Base-by-base conservation (phyloP, 768 basidiomycete species). In the Kwoniella europaea region DNA sequence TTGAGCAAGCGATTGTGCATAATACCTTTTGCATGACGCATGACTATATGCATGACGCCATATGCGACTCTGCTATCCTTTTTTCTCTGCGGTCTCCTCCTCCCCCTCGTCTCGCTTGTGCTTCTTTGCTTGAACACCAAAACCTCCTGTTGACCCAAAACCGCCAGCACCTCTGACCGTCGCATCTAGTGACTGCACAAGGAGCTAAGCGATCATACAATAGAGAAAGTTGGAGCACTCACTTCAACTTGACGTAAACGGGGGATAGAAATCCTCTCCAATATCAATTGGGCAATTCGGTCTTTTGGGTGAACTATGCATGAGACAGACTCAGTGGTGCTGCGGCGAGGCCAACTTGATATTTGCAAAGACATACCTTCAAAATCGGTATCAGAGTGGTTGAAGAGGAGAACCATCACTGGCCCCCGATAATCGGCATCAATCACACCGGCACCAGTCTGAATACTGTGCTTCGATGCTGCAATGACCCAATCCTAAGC, bases 381-480 rank as follows among this genome's bases (percentile, higher is more conserved):
- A 79, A 97, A 98, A 78, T 97, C 93, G 70, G 88, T 86, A 82
- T 96, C 92, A 0, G 91, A 91, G 63, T 90, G 88, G 82, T 99
- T 98, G 88, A 93, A 98, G 56, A 99, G 86, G 43, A 99, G 87
- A 42, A 98, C 92, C 78, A 91, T 93, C 61, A 99, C 88, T 12
- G 89, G 86, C n/a, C 96, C 96, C 59, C 96, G 88, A 84, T 99
- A 98, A 82, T 99, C 96, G 4, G 93, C 92, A 72, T 99, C 96
- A 63, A 99, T 88, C 10, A 99, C 96, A 22, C 96, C 96, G 16
- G 96, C 96, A 1, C 96, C 96, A 0, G 95, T 98, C 81, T 94
- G 92, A 66, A 98, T 98, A 90, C 93, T 93, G 84, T 92, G 94
- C 82, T 99, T 99, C 13, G 92, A 92, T 15, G 96, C 96, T 96